Evolutionary conservation across 148 eudicot genomes (phyloP), one percentile per base, ranked within the genome.

Genomic region (Rhododendron simsii): DNA sequence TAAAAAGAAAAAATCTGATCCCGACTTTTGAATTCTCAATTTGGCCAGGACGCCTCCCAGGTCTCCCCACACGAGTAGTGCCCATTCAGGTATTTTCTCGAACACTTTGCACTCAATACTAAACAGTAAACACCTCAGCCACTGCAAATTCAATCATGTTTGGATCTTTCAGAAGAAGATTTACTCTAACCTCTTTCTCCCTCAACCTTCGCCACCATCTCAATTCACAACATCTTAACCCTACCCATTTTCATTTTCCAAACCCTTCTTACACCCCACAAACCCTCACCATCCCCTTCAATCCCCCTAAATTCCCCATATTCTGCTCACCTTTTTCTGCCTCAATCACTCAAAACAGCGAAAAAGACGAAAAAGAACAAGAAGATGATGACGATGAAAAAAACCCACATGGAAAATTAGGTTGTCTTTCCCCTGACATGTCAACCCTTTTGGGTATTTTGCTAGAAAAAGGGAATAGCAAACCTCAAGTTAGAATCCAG

Each of bases 381-480:
- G 87, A 57, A 0, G 85, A 82, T 50, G 89, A 86, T 30, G 88
- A 71, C 9, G 86, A 87, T 75, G 87, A 84, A 79, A 89, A 86
- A 73, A 53, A 67, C 61, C 86, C 53, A 63, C 26, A n/a, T 82
- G 47, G 50, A 50, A 50, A 88, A 21, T 78, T 11, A 77, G 91
- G 89, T 73, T 10, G 48, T 13, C 87, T 88, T 57, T 61, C 87
- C 20, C 83, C n/a, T 73, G 89, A 91, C 85, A 86, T 93, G 55
- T 91, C 83, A 84, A 90, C 87, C 9, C 79, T 93, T 78, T 81
- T 91, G 91, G 90, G 67, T 44, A 89, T 91, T 39, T 83, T 94
- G 78, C 78, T 81, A 77, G 86, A 88, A 2, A 73, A 67, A 2
- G 87, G 86, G 20, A 61, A 78, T 48, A 89, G 77, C 74, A 90